Evolutionary conservation across 2,329 filamentous ascomycete genomes (phyloP).

Genomic region (Trichoderma sp.): DNA sequence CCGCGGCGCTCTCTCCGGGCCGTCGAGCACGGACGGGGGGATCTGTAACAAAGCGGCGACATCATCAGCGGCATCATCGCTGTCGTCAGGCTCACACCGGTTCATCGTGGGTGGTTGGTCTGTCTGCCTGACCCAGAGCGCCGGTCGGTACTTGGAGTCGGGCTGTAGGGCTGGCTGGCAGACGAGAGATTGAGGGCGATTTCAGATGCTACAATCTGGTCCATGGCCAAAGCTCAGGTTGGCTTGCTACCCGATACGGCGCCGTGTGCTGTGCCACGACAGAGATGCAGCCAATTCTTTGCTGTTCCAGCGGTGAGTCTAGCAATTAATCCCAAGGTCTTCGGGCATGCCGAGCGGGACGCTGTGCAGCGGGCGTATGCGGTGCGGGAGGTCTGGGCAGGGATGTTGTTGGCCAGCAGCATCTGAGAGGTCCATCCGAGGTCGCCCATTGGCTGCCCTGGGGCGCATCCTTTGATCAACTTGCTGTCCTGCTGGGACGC

Average conservation of each 20-base stretch:
- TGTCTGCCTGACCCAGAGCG: conserved; percentile 26
- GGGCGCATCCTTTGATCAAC: conserved; percentile 20
- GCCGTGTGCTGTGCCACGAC: conserved; percentile 17
- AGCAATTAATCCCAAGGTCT: conserved; percentile 25
- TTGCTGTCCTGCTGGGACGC: conserved; percentile 19
- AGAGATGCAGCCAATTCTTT: conserved; percentile 14
- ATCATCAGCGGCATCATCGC: neutral
- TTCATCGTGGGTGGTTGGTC: conserved; percentile 12
- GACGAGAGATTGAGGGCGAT: conserved; percentile 7
- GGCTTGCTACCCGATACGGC: conserved; percentile 20
- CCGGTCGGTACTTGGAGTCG: conserved; percentile 24
- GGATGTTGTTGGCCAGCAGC: conserved; percentile 19
- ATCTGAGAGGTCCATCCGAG: neutral
- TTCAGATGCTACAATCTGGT: conserved; percentile 18
- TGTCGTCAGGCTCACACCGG: conserved; percentile 25
- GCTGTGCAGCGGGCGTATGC: conserved; percentile 29
- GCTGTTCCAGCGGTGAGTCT: conserved; percentile 29
- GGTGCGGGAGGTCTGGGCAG: conserved; percentile 25
- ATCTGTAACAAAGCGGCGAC: neutral
- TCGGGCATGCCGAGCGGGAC: conserved; percentile 30
- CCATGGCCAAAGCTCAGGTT: conserved; percentile 19
- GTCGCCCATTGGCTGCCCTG: conserved; percentile 28
- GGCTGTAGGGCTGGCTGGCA: conserved; percentile 27
- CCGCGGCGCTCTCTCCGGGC: neutral
- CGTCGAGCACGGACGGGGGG: neutral